Conservation (phyloP, 1,284 basidiomycete species). For the Ganoderma lucidum region DNA sequence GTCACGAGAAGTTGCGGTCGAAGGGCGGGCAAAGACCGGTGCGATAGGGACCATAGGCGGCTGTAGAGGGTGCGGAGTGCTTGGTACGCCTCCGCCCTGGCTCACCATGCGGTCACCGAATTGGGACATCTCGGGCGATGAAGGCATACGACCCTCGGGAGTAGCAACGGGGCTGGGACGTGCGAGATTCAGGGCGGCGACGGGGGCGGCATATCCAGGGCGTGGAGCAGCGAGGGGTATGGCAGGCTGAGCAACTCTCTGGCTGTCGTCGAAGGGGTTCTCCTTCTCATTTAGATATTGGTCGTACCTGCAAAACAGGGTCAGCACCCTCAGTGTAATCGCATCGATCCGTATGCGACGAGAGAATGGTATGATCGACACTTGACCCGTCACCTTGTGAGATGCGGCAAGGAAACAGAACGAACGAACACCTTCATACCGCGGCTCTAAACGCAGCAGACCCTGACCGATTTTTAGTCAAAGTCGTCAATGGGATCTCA, state of each 20-base stretch:
- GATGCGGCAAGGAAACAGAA: no score
- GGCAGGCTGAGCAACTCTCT: constrained; percentile 47
- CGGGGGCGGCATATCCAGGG: constrained; percentile 75
- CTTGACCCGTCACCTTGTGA: no score
- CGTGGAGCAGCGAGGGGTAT: constrained; percentile 70
- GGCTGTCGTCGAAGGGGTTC: constrained; percentile 49
- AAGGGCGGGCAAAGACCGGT: constrained; percentile 76
- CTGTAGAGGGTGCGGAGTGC: constrained; percentile 73
- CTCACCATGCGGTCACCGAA: constrained; percentile 45
- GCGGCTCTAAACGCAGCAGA: no score
- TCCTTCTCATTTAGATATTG: constrained; percentile 62
- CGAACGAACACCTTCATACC: no score
- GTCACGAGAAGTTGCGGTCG: constrained; percentile 46
- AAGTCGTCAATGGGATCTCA: not conserved
- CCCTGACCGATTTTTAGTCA: no score
- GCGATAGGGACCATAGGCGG: constrained; percentile 80
- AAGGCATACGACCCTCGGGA: constrained; percentile 45
- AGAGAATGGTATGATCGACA: not conserved
- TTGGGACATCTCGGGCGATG: constrained; percentile 52
- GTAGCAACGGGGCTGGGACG: constrained; percentile 53
- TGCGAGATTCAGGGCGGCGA: constrained; percentile 66
- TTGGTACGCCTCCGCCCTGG: constrained; percentile 42
- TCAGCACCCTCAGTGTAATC: not conserved
- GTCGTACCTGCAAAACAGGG: constrained; percentile 59
- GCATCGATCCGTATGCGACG: not conserved